Evolutionary conservation across 1,284 basidiomycete genomes (phyloP).

Genomic region (Hemileia vastatrix): DNA sequence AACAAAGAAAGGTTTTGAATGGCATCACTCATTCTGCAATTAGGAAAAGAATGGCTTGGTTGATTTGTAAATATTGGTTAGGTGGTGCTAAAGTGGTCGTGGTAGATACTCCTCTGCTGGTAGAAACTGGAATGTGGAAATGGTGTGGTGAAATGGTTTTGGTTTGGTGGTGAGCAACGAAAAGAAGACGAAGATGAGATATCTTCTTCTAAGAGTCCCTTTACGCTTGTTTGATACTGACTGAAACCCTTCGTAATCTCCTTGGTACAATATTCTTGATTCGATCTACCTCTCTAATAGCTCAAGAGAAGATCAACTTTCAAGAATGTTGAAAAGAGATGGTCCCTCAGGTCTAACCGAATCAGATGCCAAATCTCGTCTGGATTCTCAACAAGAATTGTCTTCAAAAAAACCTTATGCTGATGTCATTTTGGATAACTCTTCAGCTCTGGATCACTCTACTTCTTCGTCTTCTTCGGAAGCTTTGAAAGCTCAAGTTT

Average conservation of each 20-base stretch:
- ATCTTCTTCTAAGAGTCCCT: background rate
- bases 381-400: slow-evolving; percentile 72
- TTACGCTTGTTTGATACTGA: slow-evolving; percentile 6
- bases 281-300: slow-evolving; percentile 45
- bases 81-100: slow-evolving; percentile 67
- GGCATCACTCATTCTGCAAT: slow-evolving; percentile 83
- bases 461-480: no score
- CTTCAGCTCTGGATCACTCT: slow-evolving; percentile 60
- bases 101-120: slow-evolving; percentile 80
- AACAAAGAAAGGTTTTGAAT: slow-evolving; percentile 66
- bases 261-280: background rate
- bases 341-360: slow-evolving; percentile 48
- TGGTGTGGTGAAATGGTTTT: slow-evolving; percentile 74
- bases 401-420: slow-evolving; percentile 68
- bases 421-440: slow-evolving; percentile 80
- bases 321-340: slow-evolving; percentile 56
- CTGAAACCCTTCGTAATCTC: background rate
- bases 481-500: slow-evolving; percentile 54
- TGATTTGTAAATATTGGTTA: slow-evolving; percentile 64
- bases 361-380: slow-evolving; percentile 56
- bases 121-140: slow-evolving; percentile 77
- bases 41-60: slow-evolving; percentile 61
- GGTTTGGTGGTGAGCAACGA: slow-evolving; percentile 65
- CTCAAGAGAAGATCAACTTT: slow-evolving; percentile 63
- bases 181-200: background rate